Conservation (phyloP, 139 green algal species). For the Chlorella ohadii region DNA sequence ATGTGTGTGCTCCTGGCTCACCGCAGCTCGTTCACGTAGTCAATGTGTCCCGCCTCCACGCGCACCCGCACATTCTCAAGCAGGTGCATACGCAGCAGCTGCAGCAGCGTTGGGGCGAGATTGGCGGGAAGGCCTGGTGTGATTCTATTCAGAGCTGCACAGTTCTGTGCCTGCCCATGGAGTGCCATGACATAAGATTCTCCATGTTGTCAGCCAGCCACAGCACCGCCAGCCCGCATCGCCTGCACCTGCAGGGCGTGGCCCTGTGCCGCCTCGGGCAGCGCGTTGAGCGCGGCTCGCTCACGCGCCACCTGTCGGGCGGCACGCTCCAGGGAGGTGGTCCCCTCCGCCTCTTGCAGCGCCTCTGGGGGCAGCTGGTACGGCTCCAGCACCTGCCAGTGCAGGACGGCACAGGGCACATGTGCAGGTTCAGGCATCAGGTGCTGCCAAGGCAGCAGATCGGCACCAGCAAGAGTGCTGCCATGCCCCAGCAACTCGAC, state of each 20-base stretch:
- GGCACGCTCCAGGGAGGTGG: not conserved
- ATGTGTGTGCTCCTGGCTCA: not conserved
- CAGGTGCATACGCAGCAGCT: slow-evolving; percentile 80
- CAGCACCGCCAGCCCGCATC: not conserved
- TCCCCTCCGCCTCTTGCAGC: not conserved
- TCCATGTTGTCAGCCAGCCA: not conserved
- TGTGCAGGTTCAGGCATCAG: too few species aligned
- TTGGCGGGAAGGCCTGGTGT: too few species aligned
- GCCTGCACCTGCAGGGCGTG: slow-evolving; percentile 21
- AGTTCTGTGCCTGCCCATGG: too few species aligned
- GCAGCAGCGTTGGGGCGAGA: not conserved
- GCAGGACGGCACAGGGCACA: too few species aligned
- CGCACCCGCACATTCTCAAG: slow-evolving; percentile 70
- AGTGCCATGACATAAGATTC: too few species aligned
- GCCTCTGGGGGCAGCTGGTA: slow-evolving; percentile 16
- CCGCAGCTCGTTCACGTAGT: slow-evolving; percentile 84
- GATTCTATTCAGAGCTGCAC: too few species aligned
- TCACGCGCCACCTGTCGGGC: slow-evolving; percentile 9
- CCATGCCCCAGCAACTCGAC: too few species aligned
- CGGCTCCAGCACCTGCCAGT: slow-evolving; percentile 1
- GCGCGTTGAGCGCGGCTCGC: not conserved
- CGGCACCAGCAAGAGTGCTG: too few species aligned
- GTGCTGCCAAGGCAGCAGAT: too few species aligned
- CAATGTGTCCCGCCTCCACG: slow-evolving; percentile 76
- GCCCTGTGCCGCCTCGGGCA: slow-evolving; percentile 20